A percentile compares a stretch with the other conserved stretches of the same genome.
phyloP scores from a whole-genome alignment of 1,139 yeast genomes.

The Pichia sp. region DNA sequence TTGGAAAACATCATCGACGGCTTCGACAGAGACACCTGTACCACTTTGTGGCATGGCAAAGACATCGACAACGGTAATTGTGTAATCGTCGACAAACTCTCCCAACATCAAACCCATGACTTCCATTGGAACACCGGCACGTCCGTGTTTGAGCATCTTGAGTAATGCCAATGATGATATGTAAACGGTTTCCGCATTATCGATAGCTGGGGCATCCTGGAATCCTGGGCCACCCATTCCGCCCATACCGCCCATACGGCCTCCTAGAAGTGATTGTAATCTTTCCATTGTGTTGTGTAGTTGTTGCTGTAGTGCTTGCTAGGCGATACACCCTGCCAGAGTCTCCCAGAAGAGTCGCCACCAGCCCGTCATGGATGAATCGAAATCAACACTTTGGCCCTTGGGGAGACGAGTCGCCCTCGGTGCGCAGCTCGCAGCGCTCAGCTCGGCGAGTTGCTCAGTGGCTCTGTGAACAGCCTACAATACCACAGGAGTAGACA shows the following conservation, averaged over 20 bases:
- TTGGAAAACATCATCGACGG: slow-evolving; percentile 98
- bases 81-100: slow-evolving; percentile 95
- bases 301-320: not conserved
- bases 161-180: slow-evolving; percentile 92
- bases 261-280: slow-evolving; percentile 32
- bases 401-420: too few relatives aligned
- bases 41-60: slow-evolving; percentile 99
- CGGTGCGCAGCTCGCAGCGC: too few relatives aligned
- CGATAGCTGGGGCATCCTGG: slow-evolving; percentile 77
- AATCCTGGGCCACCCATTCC: slow-evolving; percentile 27
- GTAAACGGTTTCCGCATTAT: slow-evolving; percentile 94
- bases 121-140: slow-evolving; percentile 99
- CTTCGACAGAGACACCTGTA: slow-evolving; percentile 98
- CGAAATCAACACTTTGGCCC: too few relatives aligned
- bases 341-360: too few relatives aligned
- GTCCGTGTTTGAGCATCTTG: slow-evolving; percentile 96
- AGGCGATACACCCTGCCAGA: too few relatives aligned
- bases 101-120: slow-evolving; percentile 99
- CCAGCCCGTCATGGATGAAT: too few relatives aligned
- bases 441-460: too few relatives aligned
- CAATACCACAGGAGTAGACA: not conserved
- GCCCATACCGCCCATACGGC: slow-evolving; percentile 32
- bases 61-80: slow-evolving; percentile 95
- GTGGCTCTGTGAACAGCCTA: too few relatives aligned
- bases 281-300: slow-evolving; percentile 13